Evolutionary conservation across 2,329 filamentous ascomycete genomes (phyloP).

Genomic region (Cercospora brassicicola): DNA sequence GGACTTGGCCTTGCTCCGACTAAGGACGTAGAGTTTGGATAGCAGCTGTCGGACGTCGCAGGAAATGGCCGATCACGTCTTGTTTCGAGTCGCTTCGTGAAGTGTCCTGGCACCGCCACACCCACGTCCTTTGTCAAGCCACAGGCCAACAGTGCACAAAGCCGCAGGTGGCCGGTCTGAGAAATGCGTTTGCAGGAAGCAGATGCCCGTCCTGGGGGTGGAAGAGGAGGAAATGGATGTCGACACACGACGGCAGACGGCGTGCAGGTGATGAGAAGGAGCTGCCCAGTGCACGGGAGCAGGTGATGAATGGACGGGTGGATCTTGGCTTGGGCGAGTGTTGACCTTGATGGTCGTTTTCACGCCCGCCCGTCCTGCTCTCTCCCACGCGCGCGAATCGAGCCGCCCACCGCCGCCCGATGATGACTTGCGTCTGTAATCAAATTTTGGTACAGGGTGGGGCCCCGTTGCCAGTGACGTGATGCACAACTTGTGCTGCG

Average conservation of each 20-base stretch:
- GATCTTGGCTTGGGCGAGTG: neutral
- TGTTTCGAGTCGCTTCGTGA: conserved; percentile 16
- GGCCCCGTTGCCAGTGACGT: neutral
- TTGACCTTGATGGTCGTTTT: conserved; percentile 3
- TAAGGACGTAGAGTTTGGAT: neutral
- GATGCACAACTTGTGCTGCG: neutral
- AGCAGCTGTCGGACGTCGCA: conserved; percentile 3
- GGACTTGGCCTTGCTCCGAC: neutral
- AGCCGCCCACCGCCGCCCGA: neutral
- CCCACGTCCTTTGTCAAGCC: conserved; percentile 1
- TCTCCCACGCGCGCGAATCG: conserved; percentile 2
- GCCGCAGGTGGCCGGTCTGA: neutral
- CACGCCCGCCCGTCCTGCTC: neutral
- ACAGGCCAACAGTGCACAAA: neutral
- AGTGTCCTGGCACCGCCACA: conserved; percentile 19
- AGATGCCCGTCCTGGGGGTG: neutral
- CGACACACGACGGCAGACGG: neutral
- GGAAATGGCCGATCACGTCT: conserved; percentile 8
- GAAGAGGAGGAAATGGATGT: neutral
- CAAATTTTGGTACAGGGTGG: conserved; percentile 1
- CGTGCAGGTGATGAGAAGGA: neutral
- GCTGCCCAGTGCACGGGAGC: neutral
- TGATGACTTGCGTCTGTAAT: neutral
- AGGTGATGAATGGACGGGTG: neutral
- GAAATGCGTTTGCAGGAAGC: neutral